Conservation (phyloP, 495 filamentous ascomycete genomes). For the Penicillium salamii region DNA sequence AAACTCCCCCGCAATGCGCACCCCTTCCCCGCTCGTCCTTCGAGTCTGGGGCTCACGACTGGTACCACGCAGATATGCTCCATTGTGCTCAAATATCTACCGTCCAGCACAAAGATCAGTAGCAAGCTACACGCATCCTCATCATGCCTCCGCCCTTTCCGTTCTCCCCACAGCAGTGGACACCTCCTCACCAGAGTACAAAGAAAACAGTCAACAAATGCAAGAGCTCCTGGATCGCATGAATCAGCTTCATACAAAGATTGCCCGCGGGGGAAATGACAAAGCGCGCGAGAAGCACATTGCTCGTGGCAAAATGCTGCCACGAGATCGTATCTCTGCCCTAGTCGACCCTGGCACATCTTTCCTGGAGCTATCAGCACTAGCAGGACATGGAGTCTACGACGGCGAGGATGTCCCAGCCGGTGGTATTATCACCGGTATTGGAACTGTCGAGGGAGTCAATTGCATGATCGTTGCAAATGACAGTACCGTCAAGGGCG, state of each 20-base stretch:
- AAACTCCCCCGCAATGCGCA: constrained; percentile 37
- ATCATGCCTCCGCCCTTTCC: constrained; percentile 75
- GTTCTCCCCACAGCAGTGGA: constrained; percentile 74
- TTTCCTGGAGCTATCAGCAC: constrained; percentile 84
- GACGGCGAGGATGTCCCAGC: constrained; percentile 80
- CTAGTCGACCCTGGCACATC: constrained; percentile 85
- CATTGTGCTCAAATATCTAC: constrained; percentile 3
- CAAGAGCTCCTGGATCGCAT: constrained; percentile 63
- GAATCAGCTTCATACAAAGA: constrained; percentile 63
- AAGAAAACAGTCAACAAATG: constrained; percentile 80
- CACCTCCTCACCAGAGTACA: constrained; percentile 70
- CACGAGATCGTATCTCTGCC: constrained; percentile 82
- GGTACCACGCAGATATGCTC: constrained; percentile 10
- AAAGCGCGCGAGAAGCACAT: constrained; percentile 91
- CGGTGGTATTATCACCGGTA: constrained; percentile 89
- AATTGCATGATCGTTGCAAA: constrained; percentile 95
- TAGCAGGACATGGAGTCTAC: constrained; percentile 87
- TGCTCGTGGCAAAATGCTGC: constrained; percentile 87
- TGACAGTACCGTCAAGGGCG: constrained; percentile 98
- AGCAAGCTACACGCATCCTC: constrained; percentile 62
- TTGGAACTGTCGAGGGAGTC: constrained; percentile 87
- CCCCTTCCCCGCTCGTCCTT: constrained; percentile 35
- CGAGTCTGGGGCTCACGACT: constrained; percentile 30
- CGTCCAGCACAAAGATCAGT: constrained; percentile 19
- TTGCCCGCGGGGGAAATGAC: constrained; percentile 71